phyloP scores from a whole-genome alignment of 495 filamentous ascomycete species.

The Xylaria grammica region DNA sequence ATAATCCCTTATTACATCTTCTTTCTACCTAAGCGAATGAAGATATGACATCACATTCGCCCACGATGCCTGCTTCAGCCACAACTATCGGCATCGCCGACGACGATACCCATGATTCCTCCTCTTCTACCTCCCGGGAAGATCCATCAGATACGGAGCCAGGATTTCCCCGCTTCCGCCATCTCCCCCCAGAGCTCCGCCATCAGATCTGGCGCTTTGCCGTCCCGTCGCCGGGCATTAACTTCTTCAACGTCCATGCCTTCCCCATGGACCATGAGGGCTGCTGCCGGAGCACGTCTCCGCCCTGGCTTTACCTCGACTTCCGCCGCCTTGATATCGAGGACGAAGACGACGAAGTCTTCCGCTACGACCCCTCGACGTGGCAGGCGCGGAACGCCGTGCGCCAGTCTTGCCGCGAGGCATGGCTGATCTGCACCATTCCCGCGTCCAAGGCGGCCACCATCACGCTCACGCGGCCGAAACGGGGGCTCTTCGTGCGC shows the following conservation, averaged over 20 bases:
- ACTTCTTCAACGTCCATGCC: constrained; percentile 41
- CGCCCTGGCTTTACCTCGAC: constrained; percentile 33
- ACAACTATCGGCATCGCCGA: background rate
- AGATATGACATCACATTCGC: constrained; percentile 9
- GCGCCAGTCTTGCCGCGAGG: constrained; percentile 31
- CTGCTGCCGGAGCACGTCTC: constrained; percentile 32
- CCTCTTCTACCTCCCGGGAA: background rate
- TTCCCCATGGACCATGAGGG: constrained; percentile 33
- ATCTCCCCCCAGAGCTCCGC: constrained; percentile 42
- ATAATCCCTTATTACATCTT: background rate
- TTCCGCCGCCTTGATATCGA: constrained; percentile 31
- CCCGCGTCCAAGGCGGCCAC: constrained; percentile 6
- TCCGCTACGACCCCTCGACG: constrained; percentile 33
- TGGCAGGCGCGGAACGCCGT: constrained; percentile 29
- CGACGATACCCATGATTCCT: background rate
- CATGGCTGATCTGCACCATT: constrained; percentile 23
- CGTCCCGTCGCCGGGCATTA: constrained; percentile 30
- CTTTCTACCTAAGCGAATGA: too few species aligned
- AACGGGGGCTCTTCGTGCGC: constrained; percentile 30
- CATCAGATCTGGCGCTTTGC: constrained; percentile 38
- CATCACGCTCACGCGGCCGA: constrained; percentile 33
- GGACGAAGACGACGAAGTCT: constrained; percentile 27
- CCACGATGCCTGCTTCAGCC: background rate
- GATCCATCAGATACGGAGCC: background rate
- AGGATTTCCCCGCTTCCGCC: constrained; percentile 24